Percentiles rank a stretch among this genome's conserved stretches.
phyloP scores from a whole-genome alignment of 495 filamentous ascomycete species.

The Penicillium roqueforti region DNA sequence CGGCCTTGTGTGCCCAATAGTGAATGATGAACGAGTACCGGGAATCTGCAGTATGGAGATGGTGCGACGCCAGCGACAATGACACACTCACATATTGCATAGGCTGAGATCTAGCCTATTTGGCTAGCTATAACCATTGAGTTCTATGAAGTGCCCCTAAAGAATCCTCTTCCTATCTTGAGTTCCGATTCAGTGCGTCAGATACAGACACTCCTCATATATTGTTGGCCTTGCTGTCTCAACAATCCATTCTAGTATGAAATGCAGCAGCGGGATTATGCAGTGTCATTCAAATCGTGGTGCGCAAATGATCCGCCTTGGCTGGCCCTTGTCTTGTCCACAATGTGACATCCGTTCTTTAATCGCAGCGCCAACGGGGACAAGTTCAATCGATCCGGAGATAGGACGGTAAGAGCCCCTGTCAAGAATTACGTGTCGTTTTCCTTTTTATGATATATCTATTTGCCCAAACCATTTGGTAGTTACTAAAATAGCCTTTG shows the following conservation, averaged over 20 bases:
- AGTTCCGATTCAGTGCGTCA: too few species aligned
- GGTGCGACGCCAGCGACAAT: background rate
- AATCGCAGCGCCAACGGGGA: background rate
- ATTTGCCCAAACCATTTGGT: background rate
- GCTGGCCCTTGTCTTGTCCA: background rate
- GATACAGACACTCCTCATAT: background rate
- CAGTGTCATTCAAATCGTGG: background rate
- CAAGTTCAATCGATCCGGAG: background rate
- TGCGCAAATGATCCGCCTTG: background rate
- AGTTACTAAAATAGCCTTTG: background rate
- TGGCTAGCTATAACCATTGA: background rate
- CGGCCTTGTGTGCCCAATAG: background rate
- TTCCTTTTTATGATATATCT: background rate
- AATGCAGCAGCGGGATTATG: background rate
- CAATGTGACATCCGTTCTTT: background rate
- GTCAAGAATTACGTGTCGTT: background rate
- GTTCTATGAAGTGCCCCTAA: background rate
- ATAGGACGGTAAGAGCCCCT: background rate
- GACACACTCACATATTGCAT: background rate
- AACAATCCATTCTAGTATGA: background rate
- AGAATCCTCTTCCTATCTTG: background rate
- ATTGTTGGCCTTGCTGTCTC: background rate
- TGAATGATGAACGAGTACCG: background rate
- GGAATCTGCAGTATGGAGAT: background rate
- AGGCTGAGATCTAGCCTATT: background rate